Percentiles rank a stretch among this genome's conserved stretches.
Evolutionary conservation across 805 yeast genomes (phyloP).

Genomic region (Saccharomyces paradoxus): DNA sequence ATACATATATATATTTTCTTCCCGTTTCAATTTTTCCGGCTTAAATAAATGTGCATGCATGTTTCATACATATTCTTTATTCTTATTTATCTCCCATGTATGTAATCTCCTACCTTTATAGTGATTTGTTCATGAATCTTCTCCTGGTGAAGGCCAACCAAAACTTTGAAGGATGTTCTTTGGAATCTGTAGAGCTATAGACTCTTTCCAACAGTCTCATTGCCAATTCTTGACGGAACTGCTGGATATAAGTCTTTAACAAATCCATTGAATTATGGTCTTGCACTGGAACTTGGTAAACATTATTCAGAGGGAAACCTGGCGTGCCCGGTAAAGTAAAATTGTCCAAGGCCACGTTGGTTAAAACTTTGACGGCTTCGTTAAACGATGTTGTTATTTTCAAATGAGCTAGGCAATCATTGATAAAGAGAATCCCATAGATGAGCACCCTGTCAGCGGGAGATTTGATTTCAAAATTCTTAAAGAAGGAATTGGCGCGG

Average conservation of each 20-base stretch:
- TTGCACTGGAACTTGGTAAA: conserved; percentile 59
- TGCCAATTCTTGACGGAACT: conserved; percentile 91
- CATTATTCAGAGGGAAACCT: conserved; percentile 82
- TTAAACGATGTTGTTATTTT: conserved; percentile 39
- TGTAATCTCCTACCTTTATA: conserved; percentile 6
- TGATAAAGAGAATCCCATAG: conserved; percentile 84
- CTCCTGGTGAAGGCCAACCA: conserved; percentile 96
- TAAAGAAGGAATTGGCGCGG: conserved; percentile 92
- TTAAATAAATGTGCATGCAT: neutral
- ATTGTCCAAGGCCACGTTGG: conserved; percentile 78
- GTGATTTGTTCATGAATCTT: conserved; percentile 81
- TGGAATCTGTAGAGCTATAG: conserved; percentile 44
- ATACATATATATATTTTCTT: neutral
- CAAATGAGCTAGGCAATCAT: conserved; percentile 71
- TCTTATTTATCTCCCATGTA: neutral
- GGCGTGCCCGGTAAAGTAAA: conserved; percentile 93
- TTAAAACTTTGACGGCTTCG: conserved; percentile 62
- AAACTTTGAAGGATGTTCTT: conserved; percentile 65
- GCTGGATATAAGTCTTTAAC: conserved; percentile 73
- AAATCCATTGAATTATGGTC: conserved; percentile 71
- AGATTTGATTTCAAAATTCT: conserved; percentile 93
- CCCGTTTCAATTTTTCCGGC: neutral
- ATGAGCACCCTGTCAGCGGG: conserved; percentile 88
- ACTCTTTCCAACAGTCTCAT: conserved; percentile 68
- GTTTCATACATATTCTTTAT: neutral